Conservation (phyloP, 129 eudicot species). For the Lonicera japonica region DNA sequence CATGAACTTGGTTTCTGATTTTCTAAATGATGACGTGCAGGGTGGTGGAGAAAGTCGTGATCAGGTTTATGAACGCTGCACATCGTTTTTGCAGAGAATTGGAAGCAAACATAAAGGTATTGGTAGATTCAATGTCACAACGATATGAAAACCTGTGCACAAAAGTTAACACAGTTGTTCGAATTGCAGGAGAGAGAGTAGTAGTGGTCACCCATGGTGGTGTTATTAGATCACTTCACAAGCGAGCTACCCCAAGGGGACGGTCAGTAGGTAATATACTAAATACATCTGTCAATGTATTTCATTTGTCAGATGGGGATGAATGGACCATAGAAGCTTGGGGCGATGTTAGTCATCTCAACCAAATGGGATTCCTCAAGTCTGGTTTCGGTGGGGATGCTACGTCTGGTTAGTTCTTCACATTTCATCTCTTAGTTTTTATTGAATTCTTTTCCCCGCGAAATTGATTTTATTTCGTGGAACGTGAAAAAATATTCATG, state of each 20-base stretch:
- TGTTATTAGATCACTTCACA: constrained; percentile 61
- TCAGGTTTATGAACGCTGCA: constrained; percentile 72
- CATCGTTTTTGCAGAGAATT: constrained; percentile 54
- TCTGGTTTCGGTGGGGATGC: constrained; percentile 23
- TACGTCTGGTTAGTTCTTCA: constrained; percentile 9
- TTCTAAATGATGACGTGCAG: too few relatives aligned
- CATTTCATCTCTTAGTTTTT: too few relatives aligned
- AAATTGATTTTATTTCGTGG: too few relatives aligned
- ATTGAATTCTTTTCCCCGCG: too few relatives aligned
- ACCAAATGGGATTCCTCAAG: constrained; percentile 36
- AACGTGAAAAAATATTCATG: too few relatives aligned
- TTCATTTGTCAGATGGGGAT: constrained; percentile 15
- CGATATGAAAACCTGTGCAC: not conserved
- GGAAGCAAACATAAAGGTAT: constrained; percentile 74
- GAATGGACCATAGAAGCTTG: constrained; percentile 22
- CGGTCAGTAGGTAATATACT: constrained; percentile 8
- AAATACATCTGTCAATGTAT: constrained; percentile 20
- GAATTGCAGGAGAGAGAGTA: constrained; percentile 63
- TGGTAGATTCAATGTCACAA: not conserved
- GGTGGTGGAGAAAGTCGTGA: constrained; percentile 94
- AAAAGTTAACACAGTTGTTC: not conserved
- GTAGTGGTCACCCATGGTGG: constrained; percentile 92
- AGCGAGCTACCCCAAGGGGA: constrained; percentile 16
- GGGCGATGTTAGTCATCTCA: constrained; percentile 25
- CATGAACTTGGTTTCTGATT: too few relatives aligned